Percentiles rank a stretch among this genome's conserved stretches.
These are phyloP conservation scores for Taphrina populina DNA, from an alignment of 1,139 yeast species.

Conservation along the genomic window DNA sequence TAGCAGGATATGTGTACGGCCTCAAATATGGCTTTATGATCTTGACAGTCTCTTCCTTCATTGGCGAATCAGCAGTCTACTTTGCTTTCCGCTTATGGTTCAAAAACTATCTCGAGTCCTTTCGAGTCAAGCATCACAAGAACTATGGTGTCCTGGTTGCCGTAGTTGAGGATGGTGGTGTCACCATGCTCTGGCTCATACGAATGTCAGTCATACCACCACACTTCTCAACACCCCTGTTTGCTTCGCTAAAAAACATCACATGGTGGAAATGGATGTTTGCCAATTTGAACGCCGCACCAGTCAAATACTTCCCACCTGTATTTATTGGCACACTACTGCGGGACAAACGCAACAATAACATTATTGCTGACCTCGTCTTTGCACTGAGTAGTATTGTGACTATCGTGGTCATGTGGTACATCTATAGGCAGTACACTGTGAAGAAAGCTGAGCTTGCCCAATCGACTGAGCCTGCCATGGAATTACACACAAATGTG, in stretches of 20 bases:
- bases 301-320: slow-evolving; percentile 31
- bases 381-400: slow-evolving; percentile 11
- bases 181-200: slow-evolving; percentile 32
- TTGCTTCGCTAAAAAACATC: slow-evolving; percentile 26
- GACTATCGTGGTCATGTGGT: slow-evolving; percentile 20
- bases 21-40: slow-evolving; percentile 18
- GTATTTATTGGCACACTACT: slow-evolving; percentile 21
- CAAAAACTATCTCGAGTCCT: slow-evolving; percentile 19
- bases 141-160: slow-evolving; percentile 34
- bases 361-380: slow-evolving; percentile 12
- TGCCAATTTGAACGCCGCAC: slow-evolving; percentile 16
- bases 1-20: slow-evolving; percentile 34
- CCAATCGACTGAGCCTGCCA: too few species aligned
- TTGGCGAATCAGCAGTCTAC: slow-evolving; percentile 34
- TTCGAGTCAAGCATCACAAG: slow-evolving; percentile 24
- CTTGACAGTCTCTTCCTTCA: slow-evolving; percentile 24
- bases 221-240: slow-evolving; percentile 34
- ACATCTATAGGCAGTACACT: slow-evolving; percentile 1
- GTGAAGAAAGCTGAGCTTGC: slow-evolving; percentile 12
- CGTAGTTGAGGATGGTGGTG: slow-evolving; percentile 35
- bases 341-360: slow-evolving; percentile 17
- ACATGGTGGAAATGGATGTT: slow-evolving; percentile 27
- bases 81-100: slow-evolving; percentile 32
- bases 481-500: too few species aligned
- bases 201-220: slow-evolving; percentile 35